phyloP scores from a whole-genome alignment of 805 yeast genomes.

The Candida coquimbonensis region DNA sequence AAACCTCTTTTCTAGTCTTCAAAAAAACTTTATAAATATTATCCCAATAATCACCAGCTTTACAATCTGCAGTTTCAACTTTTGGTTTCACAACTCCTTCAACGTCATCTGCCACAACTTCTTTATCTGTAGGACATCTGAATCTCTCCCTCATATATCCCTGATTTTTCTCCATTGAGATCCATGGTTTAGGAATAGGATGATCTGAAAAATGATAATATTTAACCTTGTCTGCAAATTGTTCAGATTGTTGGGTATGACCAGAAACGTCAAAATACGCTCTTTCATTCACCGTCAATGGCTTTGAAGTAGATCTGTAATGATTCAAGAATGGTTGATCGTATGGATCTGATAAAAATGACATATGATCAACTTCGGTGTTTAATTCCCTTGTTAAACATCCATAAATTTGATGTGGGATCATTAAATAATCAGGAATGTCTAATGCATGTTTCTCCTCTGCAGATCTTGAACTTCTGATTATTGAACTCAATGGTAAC shows the following conservation, averaged over 20 bases:
- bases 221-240: constrained; percentile 27
- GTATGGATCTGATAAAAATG: constrained; percentile 37
- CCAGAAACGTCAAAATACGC: constrained; percentile 13
- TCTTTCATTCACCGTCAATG: constrained; percentile 4
- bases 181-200: constrained; percentile 67
- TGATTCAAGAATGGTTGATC: constrained; percentile 22
- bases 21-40: constrained; percentile 8
- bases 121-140: constrained; percentile 13
- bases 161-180: constrained; percentile 4
- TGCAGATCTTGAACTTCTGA: neutral
- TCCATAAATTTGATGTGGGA: constrained; percentile 48
- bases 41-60: constrained; percentile 19
- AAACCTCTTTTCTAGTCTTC: constrained; percentile 13
- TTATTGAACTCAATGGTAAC: constrained; percentile 15
- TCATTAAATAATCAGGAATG: constrained; percentile 26
- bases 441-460: constrained; percentile 1
- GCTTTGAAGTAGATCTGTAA: constrained; percentile 9
- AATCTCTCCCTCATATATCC: constrained; percentile 13
- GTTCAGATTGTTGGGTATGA: constrained; percentile 9
- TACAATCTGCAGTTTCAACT: constrained; percentile 12
- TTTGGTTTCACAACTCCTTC: constrained; percentile 1
- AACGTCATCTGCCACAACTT: constrained; percentile 2
- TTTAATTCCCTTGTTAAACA: constrained; percentile 44
- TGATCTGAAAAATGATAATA: constrained; percentile 58
- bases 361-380: constrained; percentile 28